A percentile compares a stretch with the other conserved stretches of the same genome.
phyloP scores from a whole-genome alignment of 2,329 filamentous ascomycete species.

The Passalora sequoiae region DNA sequence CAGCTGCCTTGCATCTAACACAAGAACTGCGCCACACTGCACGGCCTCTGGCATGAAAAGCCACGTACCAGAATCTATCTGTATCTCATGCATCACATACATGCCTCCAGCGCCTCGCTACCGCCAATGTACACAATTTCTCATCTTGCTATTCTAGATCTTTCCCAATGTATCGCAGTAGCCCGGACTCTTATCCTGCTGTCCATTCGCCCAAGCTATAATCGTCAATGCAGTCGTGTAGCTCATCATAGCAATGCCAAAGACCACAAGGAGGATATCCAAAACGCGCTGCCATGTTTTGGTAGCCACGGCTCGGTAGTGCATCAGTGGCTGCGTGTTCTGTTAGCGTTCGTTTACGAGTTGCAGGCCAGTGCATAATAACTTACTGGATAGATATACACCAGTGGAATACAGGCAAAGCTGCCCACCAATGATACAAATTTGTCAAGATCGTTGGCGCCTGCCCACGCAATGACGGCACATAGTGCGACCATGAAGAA shows the following conservation, averaged over 20 bases:
- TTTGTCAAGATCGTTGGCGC: slow-evolving; percentile 90
- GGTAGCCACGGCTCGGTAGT: slow-evolving; percentile 73
- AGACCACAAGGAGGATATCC: slow-evolving; percentile 72
- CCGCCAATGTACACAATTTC: too few relatives aligned
- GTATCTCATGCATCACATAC: too few relatives aligned
- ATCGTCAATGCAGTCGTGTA: slow-evolving; percentile 88
- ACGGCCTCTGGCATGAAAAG: too few relatives aligned
- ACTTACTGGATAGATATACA: slow-evolving; percentile 96
- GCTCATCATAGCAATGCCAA: slow-evolving; percentile 80
- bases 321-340: slow-evolving; percentile 70
- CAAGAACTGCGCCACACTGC: too few relatives aligned
- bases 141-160: too few relatives aligned
- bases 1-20: too few relatives aligned
- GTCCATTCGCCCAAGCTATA: slow-evolving; percentile 71
- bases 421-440: slow-evolving; percentile 95
- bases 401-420: slow-evolving; percentile 94
- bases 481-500: slow-evolving; percentile 89
- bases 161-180: slow-evolving; percentile 57
- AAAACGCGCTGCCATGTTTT: slow-evolving; percentile 61
- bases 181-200: slow-evolving; percentile 48
- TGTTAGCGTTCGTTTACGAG: slow-evolving; percentile 5
- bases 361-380: background rate
- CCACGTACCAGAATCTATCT: too few relatives aligned
- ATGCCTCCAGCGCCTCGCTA: too few relatives aligned
- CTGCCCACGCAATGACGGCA: slow-evolving; percentile 82